phyloP scores from a whole-genome alignment of 805 yeast genomes.

The Maudiozyma saulgeensis region DNA sequence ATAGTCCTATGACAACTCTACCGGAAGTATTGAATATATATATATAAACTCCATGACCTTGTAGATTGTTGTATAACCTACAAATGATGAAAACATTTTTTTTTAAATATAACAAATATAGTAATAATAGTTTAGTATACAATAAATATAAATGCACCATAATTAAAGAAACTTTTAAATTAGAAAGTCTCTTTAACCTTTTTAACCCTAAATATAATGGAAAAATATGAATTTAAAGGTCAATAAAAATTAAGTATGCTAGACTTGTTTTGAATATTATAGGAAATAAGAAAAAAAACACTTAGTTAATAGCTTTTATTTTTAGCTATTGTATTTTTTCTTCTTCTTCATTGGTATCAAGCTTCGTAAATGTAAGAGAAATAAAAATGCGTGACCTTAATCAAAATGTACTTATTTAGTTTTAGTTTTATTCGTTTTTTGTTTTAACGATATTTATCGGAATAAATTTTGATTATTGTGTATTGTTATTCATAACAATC shows the following conservation, averaged over 20 bases:
- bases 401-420: neutral
- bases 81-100: neutral
- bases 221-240: neutral
- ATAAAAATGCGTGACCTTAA: neutral
- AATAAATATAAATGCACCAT: slow-evolving; percentile 2
- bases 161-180: slow-evolving; percentile 1
- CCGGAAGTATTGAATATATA: too few species aligned
- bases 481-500: slow-evolving; percentile 1
- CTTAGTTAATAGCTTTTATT: neutral
- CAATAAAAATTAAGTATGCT: neutral
- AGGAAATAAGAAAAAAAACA: neutral
- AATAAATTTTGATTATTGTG: neutral
- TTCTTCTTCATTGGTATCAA: neutral
- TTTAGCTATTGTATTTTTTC: neutral
- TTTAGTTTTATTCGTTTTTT: neutral
- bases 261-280: slow-evolving; percentile 2
- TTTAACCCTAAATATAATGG: slow-evolving; percentile 1
- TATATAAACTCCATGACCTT: too few species aligned
- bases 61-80: too few species aligned
- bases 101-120: neutral
- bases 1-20: too few species aligned
- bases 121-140: slow-evolving; percentile 1
- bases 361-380: neutral
- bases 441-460: neutral
- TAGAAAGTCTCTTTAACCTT: slow-evolving; percentile 1